Base-by-base conservation (phyloP, 2,329 filamentous ascomycete genomes). In the Botrytis porri region DNA sequence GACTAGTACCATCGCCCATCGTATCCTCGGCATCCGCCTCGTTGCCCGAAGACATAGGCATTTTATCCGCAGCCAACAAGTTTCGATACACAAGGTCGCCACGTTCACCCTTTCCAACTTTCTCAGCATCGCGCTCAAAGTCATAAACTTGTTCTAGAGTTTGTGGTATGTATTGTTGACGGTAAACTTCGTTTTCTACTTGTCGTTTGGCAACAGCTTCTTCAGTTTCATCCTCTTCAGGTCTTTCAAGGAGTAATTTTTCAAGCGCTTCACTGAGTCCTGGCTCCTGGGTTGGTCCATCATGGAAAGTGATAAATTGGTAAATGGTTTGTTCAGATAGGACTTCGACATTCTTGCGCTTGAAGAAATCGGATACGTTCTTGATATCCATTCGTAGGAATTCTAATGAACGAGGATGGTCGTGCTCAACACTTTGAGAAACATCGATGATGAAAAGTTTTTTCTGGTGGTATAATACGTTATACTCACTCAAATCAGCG, bases 361-460 rank as follows among this genome's bases (percentile, higher is more conserved):
- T 87, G 88, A 98, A 99, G 83, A 97, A 99, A 82, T 97, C 94
- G 35, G 90, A 92, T 1, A 97, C 90, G 80, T 99, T 99, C 86
- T 98, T 98, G 83, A 99, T 94, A 81, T 99, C 96, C 95, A 98
- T 98, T 48, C 96, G 91, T 78, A 99, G 83, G 81, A 99, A 99
- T 81, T 98, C 95, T 43, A 97, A 86, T 3, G 93, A 95, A 73
- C 93, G 89, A 0, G 96, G 96, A 82, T 99, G 96, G 78, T 98
- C 95, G 77, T 97, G 95, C 84, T 98, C 97, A 32, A 99, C 96
- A 80, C 93, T 96, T 84, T 99, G 96, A 72, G 94, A 97, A 61
- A 99, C 96, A 83, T 99, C 96, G 82, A 99, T 99, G 79, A 99
- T 92, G 85, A 93, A 97, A 0, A 98, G 88, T 78, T 89, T 89